Percentiles rank a stretch among this genome's conserved stretches.
phyloP scores from a whole-genome alignment of 116 monocot genomes.

The Zostera marina region DNA sequence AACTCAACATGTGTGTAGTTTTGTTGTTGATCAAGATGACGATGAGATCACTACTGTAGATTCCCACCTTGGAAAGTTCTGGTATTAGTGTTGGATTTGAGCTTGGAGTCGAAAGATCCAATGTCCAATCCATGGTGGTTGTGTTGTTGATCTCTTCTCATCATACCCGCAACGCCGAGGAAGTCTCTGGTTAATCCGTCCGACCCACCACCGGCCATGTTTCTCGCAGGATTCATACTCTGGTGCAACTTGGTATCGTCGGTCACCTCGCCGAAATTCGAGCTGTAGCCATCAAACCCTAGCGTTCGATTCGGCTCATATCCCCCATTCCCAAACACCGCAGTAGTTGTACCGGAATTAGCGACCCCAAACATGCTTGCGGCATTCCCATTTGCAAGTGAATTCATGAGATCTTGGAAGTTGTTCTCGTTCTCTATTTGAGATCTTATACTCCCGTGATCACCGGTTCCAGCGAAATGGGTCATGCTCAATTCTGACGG shows the following conservation, averaged over 20 bases:
- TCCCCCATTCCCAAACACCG: neutral
- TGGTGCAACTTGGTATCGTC: conserved; percentile 17
- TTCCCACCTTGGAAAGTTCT: conserved; percentile 17
- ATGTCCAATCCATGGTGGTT: conserved; percentile 21
- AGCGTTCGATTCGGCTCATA: neutral
- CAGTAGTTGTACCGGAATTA: neutral
- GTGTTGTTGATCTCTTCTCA: conserved; percentile 17
- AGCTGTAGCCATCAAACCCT: conserved; percentile 11
- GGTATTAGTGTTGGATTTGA: conserved; percentile 16
- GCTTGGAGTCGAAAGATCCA: conserved; percentile 27
- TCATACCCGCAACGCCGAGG: conserved; percentile 38
- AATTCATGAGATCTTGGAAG: conserved; percentile 60
- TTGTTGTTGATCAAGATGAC: no score
- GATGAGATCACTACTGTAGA: conserved; percentile 6
- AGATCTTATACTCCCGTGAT: conserved; percentile 5
- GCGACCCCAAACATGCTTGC: conserved; percentile 12
- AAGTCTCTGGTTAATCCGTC: conserved; percentile 55
- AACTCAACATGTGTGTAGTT: no score
- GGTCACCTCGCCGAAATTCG: conserved; percentile 7
- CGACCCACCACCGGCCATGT: conserved; percentile 12
- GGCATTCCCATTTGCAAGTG: conserved; percentile 16
- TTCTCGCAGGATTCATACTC: neutral
- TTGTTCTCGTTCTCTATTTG: conserved; percentile 26
- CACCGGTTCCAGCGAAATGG: neutral
- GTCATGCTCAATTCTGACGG: neutral